A percentile compares a stretch with the other conserved stretches of the same genome.
phyloP scores from a whole-genome alignment of 768 basidiomycete species.

The Tylopilus rubrobrunneus region DNA sequence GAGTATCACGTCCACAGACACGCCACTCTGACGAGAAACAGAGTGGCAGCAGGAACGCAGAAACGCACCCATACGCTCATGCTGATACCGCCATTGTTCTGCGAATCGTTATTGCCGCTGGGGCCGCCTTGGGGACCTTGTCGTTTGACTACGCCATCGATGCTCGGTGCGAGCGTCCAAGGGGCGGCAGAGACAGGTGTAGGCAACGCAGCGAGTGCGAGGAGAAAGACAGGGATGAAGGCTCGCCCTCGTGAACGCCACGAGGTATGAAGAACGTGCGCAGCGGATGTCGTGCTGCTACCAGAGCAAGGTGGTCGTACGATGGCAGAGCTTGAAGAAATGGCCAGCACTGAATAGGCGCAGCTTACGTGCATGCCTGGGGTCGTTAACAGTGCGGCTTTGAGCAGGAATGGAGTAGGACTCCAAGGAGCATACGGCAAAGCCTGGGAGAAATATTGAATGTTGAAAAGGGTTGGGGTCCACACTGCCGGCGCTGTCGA shows the following conservation, averaged over 20 bases:
- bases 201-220: constrained; percentile 3
- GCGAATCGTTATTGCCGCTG: not conserved
- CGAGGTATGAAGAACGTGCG: not conserved
- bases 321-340: not conserved
- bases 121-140: not conserved
- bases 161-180: not conserved
- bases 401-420: not conserved
- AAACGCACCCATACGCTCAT: constrained; percentile 27
- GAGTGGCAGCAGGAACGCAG: not conserved
- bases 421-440: not conserved
- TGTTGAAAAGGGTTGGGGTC: constrained; percentile 7
- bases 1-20: not conserved
- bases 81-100: constrained; percentile 5
- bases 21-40: not conserved
- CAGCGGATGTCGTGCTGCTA: not conserved
- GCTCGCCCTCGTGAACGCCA: not conserved
- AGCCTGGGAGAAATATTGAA: not conserved
- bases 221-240: not conserved
- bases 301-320: constrained; percentile 6
- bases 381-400: constrained; percentile 1
- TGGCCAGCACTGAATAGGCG: not conserved
- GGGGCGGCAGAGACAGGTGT: constrained; percentile 10
- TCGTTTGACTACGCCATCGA: not conserved
- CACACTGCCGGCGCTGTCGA: constrained; percentile 6
- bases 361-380: constrained; percentile 2